Evolutionary conservation across 2,329 filamentous ascomycete genomes (phyloP), one percentile per base, ranked within the genome.

Genomic region (Periconia sp.): DNA sequence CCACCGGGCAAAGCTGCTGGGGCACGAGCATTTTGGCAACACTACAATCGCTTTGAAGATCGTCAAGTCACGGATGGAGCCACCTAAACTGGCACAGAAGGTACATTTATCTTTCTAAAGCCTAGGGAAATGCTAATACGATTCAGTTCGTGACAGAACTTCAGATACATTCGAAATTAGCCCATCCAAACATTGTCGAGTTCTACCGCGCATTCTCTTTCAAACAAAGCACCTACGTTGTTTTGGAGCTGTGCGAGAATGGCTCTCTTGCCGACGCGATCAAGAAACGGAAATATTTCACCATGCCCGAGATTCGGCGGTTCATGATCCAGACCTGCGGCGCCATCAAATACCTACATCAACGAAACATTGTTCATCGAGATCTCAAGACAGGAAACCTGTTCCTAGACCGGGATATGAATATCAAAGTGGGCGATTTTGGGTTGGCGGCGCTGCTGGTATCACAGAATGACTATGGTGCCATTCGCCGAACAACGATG

Each of bases 331-430:
- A 99, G 71, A 91, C 96, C 47, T 90, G 92, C 54, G 94, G 94
- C 24, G 94, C 94, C 25, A 92, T 99, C 72, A 97, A 97, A 72
- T 99, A 99, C 67, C 88, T 99, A 78, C 95, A 99, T 70, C 85
- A 85, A 63, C 88, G 95, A 66, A 94, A 92, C 54, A 95, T 99
- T 50, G 96, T 97, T 36, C 94, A 99, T 71, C 85, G 94, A 36
- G 94, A 99, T 71, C 73, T 99, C 58, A 99, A 99, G 73, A 97
- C 96, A 78, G 95, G 94, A 35, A 99, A 99, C 68, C 86, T 99
- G 56, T 99, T 99, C 63, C 79, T 99, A 38, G 94, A 99, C 69
- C 83, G 84, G 40, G 80, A 91, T 56, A 96, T 99, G 92, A 95
- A 99, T 63, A 87, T 96, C 59, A 99, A 99, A 69, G 90, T 99